Base-by-base conservation (phyloP, 2,329 filamentous ascomycete species). In the Westerdykella aurantiaca region DNA sequence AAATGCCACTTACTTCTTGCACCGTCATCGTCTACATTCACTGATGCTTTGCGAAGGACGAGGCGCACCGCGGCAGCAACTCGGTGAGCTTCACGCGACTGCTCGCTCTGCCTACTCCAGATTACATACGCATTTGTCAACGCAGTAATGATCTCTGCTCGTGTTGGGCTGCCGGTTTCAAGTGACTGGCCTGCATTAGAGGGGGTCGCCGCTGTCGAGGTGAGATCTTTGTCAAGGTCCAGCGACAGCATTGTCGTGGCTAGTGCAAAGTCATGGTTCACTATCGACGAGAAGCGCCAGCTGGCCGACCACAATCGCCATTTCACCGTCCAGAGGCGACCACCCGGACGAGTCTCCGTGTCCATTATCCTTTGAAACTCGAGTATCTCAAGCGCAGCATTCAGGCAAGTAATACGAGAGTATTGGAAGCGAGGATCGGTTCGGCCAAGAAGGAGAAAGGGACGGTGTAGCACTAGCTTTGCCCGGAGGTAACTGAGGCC, bases 201-300 rank as follows among this genome's bases (percentile, higher is more conserved):
- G 25, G 25, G 11, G 25, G 11, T 12, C 25, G 25, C 9, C 7
- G 25, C 2, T 29, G 25, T 29, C 9, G 46, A 43, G 1, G 44
- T 37, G 16, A 61, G 33, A 5, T 63, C 61, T 16, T 56, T 57
- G 37, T 66, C 61, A 14, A 72, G 57, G 43, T 75, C 72, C 3
- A 74, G 58, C 31, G 71, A 70, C 4, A 76, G 53, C 16, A 76
- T 64, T 45, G 72, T 74, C 35, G 70, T 70, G 1, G 73, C 74
- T 2, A 75, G 62, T 6, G 76, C 57, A 38, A 76, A 75, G 46
- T 74, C 72, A 43, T 73, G 69, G 2, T 64, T 66, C 39, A 71
- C 62, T 3, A 74, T 49, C 3, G 70, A 70, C 10, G 67, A 67
- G 13, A 73, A 46, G 37, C 72, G 71, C 70, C 70, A 75, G 34